These are phyloP conservation scores for Apostasia shenzhenica DNA, from an alignment of 106 monocot species.

Conservation along the genomic window DNA sequence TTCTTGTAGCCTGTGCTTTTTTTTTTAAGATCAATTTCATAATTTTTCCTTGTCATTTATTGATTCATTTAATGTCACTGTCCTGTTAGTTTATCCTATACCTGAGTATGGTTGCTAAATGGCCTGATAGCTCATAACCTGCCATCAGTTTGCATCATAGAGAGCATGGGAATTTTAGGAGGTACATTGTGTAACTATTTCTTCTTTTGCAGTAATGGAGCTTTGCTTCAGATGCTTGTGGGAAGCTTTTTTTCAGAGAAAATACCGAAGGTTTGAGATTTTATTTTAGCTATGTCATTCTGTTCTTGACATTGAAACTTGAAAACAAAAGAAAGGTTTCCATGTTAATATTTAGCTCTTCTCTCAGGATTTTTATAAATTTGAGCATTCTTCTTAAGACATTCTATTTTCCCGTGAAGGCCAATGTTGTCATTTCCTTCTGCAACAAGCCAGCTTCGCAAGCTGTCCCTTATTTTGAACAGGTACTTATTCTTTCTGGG, in stretches of 20 bases:
- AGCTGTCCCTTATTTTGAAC: constrained; percentile 93
- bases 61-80: too few relatives aligned
- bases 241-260: constrained; percentile 87
- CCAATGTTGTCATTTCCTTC: constrained; percentile 82
- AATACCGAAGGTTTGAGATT: constrained; percentile 65
- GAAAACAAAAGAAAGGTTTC: neutral
- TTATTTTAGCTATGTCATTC: neutral
- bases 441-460: constrained; percentile 81
- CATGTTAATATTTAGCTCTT: neutral
- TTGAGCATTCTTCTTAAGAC: neutral
- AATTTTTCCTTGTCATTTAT: too few relatives aligned
- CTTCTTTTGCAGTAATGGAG: constrained; percentile 67
- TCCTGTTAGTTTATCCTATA: too few relatives aligned
- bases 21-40: too few relatives aligned
- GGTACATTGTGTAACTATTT: too few relatives aligned
- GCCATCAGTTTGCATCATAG: too few relatives aligned
- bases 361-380: neutral
- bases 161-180: too few relatives aligned
- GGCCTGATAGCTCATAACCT: too few relatives aligned
- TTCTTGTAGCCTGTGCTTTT: too few relatives aligned
- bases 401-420: constrained; percentile 30
- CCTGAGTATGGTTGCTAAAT: too few relatives aligned
- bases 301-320: neutral
- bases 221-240: constrained; percentile 83
- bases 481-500: constrained; percentile 31